Conservation (phyloP, 1,284 basidiomycete species). For the Trametes pubescens region DNA sequence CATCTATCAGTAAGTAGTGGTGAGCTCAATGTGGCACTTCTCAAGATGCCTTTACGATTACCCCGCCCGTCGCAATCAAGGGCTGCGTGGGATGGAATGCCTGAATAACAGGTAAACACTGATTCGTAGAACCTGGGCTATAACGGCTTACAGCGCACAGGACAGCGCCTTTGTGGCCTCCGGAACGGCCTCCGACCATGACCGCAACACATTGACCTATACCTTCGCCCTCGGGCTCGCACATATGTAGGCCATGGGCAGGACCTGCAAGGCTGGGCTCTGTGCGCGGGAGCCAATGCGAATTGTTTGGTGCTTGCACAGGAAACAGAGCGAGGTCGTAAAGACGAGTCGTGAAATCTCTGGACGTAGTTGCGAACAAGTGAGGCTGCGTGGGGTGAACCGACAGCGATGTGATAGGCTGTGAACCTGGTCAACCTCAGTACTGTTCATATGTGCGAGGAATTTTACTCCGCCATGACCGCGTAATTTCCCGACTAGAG, state of each 20-base stretch:
- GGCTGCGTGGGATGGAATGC: slow-evolving; percentile 70
- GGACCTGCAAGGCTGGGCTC: slow-evolving; percentile 65
- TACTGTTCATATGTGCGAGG: background rate
- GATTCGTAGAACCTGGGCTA: no score
- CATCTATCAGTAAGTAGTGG: slow-evolving; percentile 50
- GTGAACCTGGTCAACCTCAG: slow-evolving; percentile 15
- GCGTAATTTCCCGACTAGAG: slow-evolving; percentile 56
- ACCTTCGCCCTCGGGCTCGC: slow-evolving; percentile 65
- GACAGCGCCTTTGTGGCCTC: slow-evolving; percentile 74
- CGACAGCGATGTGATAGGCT: slow-evolving; percentile 73
- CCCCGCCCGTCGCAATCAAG: slow-evolving; percentile 77
- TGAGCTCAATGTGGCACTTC: slow-evolving; percentile 7
- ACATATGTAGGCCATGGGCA: slow-evolving; percentile 71
- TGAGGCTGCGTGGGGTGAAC: slow-evolving; percentile 66
- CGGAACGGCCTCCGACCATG: slow-evolving; percentile 71
- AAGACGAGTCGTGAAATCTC: slow-evolving; percentile 70
- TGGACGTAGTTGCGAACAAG: slow-evolving; percentile 71
- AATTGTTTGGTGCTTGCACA: slow-evolving; percentile 53
- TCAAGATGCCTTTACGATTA: slow-evolving; percentile 44
- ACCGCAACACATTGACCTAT: slow-evolving; percentile 69
- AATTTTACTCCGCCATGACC: slow-evolving; percentile 74
- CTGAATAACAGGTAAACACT: slow-evolving; percentile 43
- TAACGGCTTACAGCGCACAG: slow-evolving; percentile 60
- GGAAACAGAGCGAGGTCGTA: slow-evolving; percentile 59
- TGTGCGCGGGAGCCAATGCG: slow-evolving; percentile 62